Evolutionary conservation across 169 alveolate genomes (phyloP), one percentile per base, ranked within the genome.

Genomic region (Plasmodium blacklocki): DNA sequence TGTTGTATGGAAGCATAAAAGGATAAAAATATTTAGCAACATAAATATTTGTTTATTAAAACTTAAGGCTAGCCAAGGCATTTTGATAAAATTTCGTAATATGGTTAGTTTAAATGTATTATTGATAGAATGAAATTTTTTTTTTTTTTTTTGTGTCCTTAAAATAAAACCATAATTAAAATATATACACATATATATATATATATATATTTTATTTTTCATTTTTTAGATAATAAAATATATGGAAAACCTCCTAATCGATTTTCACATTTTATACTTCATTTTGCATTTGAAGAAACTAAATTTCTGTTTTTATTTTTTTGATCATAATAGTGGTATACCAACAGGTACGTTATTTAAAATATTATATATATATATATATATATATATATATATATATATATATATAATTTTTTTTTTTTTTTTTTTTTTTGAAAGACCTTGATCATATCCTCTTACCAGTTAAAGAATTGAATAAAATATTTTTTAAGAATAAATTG

Each of bases 191-290:
- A 14, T 58, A 58, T 58, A 14, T 58, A 15, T 59, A 18, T 14
- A 15, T 68, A 45, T 68, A 68, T 2, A n/a, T 18, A 59, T 60
- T 11, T 78, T 49, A 21, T 47, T 15, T 43, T 49, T 29, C 15
- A 19, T 32, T 15, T 71, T 45, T 19, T 64, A 83, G 91, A 11
- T 83, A 11, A 70, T 70, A 26, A 83, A 58, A 7, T 83, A 68
- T 45, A 12, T 83, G 66, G 71, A 83, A 19, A 58, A 68, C 18
- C 73, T 83, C 32, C 56, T 75, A 59, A 62, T 58, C 15, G 91
- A 83, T 50, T 83, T 83, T 62, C 85, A 83, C 26, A 67, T 83
- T 18, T 68, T 83, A 26, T 68, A 58, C 64, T 49, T n/a, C 50
- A 63, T 68, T 14, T 15, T 83, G 3, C 75, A 58, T 2, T 83